phyloP scores from a whole-genome alignment of 345 rosid genomes.

The Abelmoschus esculentus region DNA sequence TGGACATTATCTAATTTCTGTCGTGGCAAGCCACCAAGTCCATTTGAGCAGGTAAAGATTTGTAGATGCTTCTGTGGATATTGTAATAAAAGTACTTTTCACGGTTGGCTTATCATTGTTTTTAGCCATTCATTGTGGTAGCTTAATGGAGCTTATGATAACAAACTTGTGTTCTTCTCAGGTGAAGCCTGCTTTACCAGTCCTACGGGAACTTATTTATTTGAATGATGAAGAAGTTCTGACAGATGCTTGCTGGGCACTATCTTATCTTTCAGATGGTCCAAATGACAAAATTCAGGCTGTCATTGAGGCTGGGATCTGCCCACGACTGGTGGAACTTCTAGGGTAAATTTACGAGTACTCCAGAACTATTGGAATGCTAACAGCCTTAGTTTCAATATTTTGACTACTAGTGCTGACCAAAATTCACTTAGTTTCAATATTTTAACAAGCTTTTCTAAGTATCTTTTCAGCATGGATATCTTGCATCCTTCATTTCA shows the following conservation, averaged over 20 bases:
- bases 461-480: too few species aligned
- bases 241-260: slow-evolving; percentile 91
- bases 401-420: too few species aligned
- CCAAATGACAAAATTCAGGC: slow-evolving; percentile 89
- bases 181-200: slow-evolving; percentile 78
- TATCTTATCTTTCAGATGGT: slow-evolving; percentile 66
- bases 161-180: slow-evolving; percentile 17
- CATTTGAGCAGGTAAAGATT: slow-evolving; percentile 52
- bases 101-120: neutral
- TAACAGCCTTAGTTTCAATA: neutral
- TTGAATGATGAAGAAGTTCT: slow-evolving; percentile 78
- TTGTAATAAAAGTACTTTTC: neutral
- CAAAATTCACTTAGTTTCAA: too few species aligned
- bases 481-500: too few species aligned
- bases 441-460: too few species aligned
- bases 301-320: slow-evolving; percentile 72
- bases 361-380: neutral
- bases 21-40: slow-evolving; percentile 70
- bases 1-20: slow-evolving; percentile 75
- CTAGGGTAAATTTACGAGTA: slow-evolving; percentile 40
- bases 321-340: slow-evolving; percentile 77
- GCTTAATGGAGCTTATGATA: neutral
- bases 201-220: slow-evolving; percentile 64
- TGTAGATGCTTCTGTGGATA: slow-evolving; percentile 2
- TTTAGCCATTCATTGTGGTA: neutral